Conservation (phyloP, 23 red algal species). For the Cyanidioschyzon merolae region DNA sequence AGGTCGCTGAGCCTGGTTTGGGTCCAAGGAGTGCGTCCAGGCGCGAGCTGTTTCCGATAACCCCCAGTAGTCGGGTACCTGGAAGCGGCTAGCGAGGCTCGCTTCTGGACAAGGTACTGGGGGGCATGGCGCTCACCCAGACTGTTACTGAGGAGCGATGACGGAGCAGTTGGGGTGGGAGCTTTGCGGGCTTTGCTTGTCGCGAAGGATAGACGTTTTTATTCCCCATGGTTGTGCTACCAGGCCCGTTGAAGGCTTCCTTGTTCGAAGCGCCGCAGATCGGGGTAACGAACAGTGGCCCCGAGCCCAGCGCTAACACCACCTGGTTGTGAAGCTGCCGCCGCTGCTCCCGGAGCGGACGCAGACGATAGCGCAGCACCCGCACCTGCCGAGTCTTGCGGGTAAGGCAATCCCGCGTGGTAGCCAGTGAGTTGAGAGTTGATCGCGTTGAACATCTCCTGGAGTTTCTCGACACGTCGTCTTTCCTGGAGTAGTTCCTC, state of each 20-base stretch:
- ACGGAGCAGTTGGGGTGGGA: no score
- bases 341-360: neutral
- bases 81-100: no score
- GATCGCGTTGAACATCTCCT: constrained; percentile 4
- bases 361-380: neutral
- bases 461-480: constrained; percentile 8
- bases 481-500: constrained; percentile 1
- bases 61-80: no score
- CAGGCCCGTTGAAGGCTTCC: neutral
- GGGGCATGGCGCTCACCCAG: no score
- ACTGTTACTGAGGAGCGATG: no score
- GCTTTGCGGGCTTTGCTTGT: no score
- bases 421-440: constrained; percentile 8
- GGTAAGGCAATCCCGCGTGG: neutral
- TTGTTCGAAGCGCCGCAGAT: neutral
- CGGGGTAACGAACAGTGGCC: neutral
- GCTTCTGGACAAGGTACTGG: no score
- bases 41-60: no score
- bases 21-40: no score
- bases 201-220: neutral
- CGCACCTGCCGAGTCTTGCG: neutral
- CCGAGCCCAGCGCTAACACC: no score
- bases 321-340: neutral
- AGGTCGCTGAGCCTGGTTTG: no score
- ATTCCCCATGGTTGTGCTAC: neutral